These are phyloP conservation scores for Blastobotrys mokoenaii DNA, from an alignment of 805 yeast genomes.

Conservation along the genomic window DNA sequence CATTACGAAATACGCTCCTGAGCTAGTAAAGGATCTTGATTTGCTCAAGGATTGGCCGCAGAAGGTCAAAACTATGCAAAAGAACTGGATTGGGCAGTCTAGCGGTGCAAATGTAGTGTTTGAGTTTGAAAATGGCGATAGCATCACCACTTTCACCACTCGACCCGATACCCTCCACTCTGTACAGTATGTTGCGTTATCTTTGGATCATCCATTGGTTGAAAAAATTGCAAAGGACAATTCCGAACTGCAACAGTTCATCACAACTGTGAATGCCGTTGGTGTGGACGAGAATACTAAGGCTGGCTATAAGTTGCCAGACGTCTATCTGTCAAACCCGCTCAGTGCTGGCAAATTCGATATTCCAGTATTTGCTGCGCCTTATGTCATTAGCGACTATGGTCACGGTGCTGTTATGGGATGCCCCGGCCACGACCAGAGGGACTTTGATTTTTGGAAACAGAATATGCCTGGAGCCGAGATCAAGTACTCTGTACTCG, in stretches of 20 bases:
- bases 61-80: constrained; percentile 84
- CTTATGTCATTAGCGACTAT: constrained; percentile 75
- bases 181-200: constrained; percentile 74
- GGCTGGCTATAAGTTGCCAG: constrained; percentile 48
- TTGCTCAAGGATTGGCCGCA: constrained; percentile 72
- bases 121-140: constrained; percentile 10
- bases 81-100: constrained; percentile 89
- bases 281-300: constrained; percentile 38
- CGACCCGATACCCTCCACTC: constrained; percentile 82
- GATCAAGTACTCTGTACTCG: constrained; percentile 29
- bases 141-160: constrained; percentile 65
- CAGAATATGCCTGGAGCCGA: constrained; percentile 43
- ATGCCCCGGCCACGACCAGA: constrained; percentile 84
- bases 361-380: constrained; percentile 81
- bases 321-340: constrained; percentile 48
- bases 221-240: constrained; percentile 33
- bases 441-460: constrained; percentile 80
- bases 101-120: constrained; percentile 67
- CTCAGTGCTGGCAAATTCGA: constrained; percentile 31
- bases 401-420: constrained; percentile 98
- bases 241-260: constrained; percentile 37
- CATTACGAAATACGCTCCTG: constrained; percentile 73
- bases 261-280: constrained; percentile 27
- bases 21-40: constrained; percentile 55
- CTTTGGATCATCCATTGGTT: constrained; percentile 62